Conservation (phyloP, 73 alveolate genomes). For the Tetrahymena elliotti region DNA sequence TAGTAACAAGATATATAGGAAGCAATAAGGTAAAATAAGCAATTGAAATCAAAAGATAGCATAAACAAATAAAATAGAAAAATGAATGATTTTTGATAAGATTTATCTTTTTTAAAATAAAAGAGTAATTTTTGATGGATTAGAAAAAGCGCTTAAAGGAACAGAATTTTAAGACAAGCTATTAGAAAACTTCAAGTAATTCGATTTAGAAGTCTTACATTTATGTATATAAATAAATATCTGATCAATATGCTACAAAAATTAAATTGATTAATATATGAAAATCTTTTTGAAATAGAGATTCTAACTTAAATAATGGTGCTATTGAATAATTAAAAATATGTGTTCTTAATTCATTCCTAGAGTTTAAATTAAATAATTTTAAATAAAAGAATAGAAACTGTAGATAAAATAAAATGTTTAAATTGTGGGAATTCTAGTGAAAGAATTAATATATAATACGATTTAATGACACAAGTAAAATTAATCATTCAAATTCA, state of each 20-base stretch:
- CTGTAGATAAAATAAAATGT: not conserved
- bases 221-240: not conserved
- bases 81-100: not conserved
- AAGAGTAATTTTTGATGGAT: not conserved
- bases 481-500: not conserved
- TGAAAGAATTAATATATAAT: slow-evolving; percentile 6
- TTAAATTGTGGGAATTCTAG: not conserved
- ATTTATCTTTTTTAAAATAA: not conserved
- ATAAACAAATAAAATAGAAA: not conserved
- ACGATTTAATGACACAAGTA: slow-evolving; percentile 60
- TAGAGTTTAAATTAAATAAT: not conserved
- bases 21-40: slow-evolving; percentile 2
- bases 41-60: not conserved
- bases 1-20: slow-evolving; percentile 61
- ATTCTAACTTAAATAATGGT: not conserved
- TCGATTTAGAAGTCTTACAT: not conserved
- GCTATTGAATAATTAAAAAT: not conserved
- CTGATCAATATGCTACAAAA: not conserved
- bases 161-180: not conserved
- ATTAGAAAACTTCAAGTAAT: not conserved
- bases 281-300: not conserved
- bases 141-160: not conserved
- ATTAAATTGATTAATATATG: not conserved
- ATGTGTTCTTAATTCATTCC: no score
- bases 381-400: not conserved